Conservation (phyloP, 495 filamentous ascomycete genomes). For the Podospora didyma region DNA sequence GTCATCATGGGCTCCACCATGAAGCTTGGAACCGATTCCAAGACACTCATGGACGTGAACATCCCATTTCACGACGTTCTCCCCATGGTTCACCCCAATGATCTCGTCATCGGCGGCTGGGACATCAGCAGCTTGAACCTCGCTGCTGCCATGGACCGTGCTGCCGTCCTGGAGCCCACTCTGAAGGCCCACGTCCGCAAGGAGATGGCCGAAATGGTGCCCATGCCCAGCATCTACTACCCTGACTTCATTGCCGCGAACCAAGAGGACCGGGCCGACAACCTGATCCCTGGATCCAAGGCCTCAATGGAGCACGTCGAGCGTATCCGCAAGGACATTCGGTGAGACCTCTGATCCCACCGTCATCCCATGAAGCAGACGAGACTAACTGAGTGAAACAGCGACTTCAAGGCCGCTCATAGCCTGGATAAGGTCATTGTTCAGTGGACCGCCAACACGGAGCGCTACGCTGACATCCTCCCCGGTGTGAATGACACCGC, state of each 20-base stretch:
- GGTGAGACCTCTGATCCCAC: constrained; percentile 46
- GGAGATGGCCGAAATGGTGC: constrained; percentile 86
- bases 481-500: constrained; percentile 93
- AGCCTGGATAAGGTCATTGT: constrained; percentile 93
- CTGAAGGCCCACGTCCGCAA: constrained; percentile 86
- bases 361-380: background rate
- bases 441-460: constrained; percentile 98
- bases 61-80: constrained; percentile 92
- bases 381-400: constrained; percentile 22
- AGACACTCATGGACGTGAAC: constrained; percentile 87
- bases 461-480: constrained; percentile 87
- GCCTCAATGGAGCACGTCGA: constrained; percentile 84
- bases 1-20: constrained; percentile 94
- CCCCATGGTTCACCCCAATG: constrained; percentile 97
- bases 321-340: constrained; percentile 91
- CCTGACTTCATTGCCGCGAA: constrained; percentile 99
- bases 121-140: constrained; percentile 90
- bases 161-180: constrained; percentile 86
- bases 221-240: constrained; percentile 94
- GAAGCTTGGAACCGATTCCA: constrained; percentile 86
- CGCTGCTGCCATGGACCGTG: constrained; percentile 91
- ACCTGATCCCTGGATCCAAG: constrained; percentile 78
- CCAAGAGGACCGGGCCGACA: constrained; percentile 96
- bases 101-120: constrained; percentile 94
- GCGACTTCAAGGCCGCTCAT: constrained; percentile 86